Evolutionary conservation across 257 asterid genomes (phyloP).

Genomic region (Salvia miltiorrhiza): DNA sequence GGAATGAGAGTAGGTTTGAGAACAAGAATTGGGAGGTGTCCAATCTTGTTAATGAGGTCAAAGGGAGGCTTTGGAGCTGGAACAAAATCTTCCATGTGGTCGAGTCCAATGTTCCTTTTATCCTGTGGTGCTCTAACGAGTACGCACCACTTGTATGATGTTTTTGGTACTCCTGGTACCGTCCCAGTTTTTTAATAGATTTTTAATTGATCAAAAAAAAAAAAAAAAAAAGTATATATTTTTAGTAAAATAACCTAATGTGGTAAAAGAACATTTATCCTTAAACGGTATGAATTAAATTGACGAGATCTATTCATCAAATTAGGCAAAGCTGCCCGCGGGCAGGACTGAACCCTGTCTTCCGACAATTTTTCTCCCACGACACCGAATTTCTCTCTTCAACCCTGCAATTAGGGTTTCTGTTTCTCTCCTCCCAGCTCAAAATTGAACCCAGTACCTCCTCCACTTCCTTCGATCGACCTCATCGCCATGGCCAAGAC

Average conservation of each 20-base stretch:
- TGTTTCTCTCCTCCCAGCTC: conserved; percentile 15
- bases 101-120: no score
- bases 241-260: neutral
- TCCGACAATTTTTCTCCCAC: conserved; percentile 34
- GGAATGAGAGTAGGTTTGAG: no score
- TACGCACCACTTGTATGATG: no score
- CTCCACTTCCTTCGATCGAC: conserved; percentile 8
- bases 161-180: no score
- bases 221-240: no score
- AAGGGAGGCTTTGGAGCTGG: no score
- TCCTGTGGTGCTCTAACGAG: no score
- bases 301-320: conserved; percentile 3
- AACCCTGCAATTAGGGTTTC: conserved; percentile 40
- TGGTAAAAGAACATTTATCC: neutral
- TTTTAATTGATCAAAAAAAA: no score
- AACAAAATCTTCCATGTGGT: no score
- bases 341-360: conserved; percentile 32
- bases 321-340: conserved; percentile 17
- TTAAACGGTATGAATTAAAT: neutral
- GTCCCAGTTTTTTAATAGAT: no score
- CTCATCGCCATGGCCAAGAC: conserved; percentile 78
- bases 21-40: no score
- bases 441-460: neutral
- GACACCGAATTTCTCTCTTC: conserved; percentile 21
- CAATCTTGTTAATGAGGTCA: no score